Evolutionary conservation across 768 basidiomycete genomes (phyloP).

Genomic region (Auricularia sp.): DNA sequence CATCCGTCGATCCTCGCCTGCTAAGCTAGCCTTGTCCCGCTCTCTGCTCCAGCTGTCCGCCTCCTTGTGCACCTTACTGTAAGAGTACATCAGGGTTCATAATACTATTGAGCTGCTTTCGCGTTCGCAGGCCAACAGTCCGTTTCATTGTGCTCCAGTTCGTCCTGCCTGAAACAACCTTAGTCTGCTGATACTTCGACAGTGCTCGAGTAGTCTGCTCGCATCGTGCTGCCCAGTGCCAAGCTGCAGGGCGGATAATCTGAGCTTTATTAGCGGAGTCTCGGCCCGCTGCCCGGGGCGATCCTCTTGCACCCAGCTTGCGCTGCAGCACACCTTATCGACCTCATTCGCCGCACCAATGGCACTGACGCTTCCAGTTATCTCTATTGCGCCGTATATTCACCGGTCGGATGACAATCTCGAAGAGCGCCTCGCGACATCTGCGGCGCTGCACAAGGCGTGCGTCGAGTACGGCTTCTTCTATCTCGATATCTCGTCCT

Average conservation of each 20-base stretch:
- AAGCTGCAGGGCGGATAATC: too few species aligned
- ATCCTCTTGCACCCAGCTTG: too few species aligned
- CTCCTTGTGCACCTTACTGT: neutral
- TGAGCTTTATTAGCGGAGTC: too few species aligned
- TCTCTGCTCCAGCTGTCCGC: neutral
- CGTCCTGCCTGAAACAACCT: too few species aligned
- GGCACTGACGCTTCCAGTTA: conserved; percentile 45
- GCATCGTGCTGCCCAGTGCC: too few species aligned
- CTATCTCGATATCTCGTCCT: conserved; percentile 65
- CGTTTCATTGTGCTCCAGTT: too few species aligned
- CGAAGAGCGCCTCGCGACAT: conserved; percentile 24
- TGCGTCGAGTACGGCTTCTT: conserved; percentile 82
- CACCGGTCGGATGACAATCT: conserved; percentile 18
- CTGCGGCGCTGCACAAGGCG: conserved; percentile 53
- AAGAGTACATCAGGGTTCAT: neutral
- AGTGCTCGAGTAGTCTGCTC: too few species aligned
- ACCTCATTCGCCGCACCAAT: neutral
- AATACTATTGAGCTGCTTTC: neutral
- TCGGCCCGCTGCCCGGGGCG: too few species aligned
- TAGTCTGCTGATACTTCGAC: too few species aligned
- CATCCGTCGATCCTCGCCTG: neutral
- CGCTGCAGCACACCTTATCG: too few species aligned
- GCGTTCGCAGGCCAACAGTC: neutral
- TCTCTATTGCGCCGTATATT: conserved; percentile 61
- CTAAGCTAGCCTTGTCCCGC: neutral